Evolutionary conservation across 768 basidiomycete genomes (phyloP).

Genomic region (Kwoniella sp.): DNA sequence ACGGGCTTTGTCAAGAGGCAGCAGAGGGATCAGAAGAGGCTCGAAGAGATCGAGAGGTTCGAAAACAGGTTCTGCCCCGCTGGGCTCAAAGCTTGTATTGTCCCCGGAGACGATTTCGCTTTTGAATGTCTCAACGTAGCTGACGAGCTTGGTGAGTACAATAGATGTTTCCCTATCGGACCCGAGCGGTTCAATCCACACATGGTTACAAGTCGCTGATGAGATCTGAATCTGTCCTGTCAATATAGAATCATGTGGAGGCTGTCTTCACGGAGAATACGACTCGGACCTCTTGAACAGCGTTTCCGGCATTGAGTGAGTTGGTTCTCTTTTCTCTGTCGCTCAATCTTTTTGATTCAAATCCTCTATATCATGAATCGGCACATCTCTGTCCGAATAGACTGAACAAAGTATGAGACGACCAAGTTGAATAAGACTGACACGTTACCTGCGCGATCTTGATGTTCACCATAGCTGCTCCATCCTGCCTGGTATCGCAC

Average conservation of each 20-base stretch:
- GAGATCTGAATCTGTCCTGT: not conserved
- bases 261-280: constrained; percentile 15
- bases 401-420: too few relatives aligned
- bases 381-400: too few relatives aligned
- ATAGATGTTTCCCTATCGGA: too few relatives aligned
- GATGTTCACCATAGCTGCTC: constrained; percentile 13
- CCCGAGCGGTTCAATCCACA: too few relatives aligned
- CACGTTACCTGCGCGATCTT: too few relatives aligned
- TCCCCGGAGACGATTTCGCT: constrained; percentile 13
- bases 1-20: constrained; percentile 19
- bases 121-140: constrained; percentile 18
- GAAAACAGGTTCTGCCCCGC: constrained; percentile 11
- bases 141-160: constrained; percentile 20
- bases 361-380: too few relatives aligned
- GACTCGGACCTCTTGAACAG: not conserved
- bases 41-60: not conserved
- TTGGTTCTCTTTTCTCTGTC: too few relatives aligned
- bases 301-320: constrained; percentile 7
- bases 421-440: too few relatives aligned
- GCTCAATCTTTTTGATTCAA: too few relatives aligned
- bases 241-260: constrained; percentile 13
- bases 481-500: constrained; percentile 6
- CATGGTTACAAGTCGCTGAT: not conserved
- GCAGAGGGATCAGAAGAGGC: constrained; percentile 7
- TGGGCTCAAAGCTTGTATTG: constrained; percentile 15